Percentiles rank a stretch among this genome's conserved stretches.
phyloP scores from a whole-genome alignment of 108 stramenopile genomes.

The Pelagomonas calceolata region DNA sequence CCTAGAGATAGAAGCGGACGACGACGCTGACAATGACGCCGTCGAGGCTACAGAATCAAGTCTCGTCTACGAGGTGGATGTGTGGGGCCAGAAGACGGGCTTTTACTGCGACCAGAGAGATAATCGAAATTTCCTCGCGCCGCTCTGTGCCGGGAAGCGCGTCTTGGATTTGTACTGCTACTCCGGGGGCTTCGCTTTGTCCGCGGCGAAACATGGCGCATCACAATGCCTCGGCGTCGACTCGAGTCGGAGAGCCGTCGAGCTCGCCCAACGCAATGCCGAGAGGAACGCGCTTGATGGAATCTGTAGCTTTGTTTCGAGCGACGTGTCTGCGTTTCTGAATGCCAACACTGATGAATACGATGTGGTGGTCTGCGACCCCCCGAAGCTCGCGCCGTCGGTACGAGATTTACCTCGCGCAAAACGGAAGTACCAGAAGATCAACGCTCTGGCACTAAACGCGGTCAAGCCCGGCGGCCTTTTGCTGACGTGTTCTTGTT shows the following conservation, averaged over 20 bases:
- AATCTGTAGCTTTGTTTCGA: constrained; percentile 46
- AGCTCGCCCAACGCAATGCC: constrained; percentile 55
- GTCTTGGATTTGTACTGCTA: constrained; percentile 79
- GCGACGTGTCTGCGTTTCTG: constrained; percentile 69
- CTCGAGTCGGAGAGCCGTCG: constrained; percentile 68
- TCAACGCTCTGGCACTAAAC: constrained; percentile 77
- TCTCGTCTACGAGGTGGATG: constrained; percentile 59
- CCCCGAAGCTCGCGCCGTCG: constrained; percentile 83
- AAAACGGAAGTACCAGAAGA: constrained; percentile 64
- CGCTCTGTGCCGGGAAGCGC: constrained; percentile 44
- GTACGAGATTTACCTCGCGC: constrained; percentile 52
- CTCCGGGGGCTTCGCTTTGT: constrained; percentile 72
- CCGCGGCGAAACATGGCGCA: constrained; percentile 57
- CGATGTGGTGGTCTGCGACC: constrained; percentile 78
- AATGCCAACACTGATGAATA: constrained; percentile 41
- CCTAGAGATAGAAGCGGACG: constrained; percentile 11
- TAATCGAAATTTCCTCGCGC: constrained; percentile 58
- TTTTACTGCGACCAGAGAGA: constrained; percentile 95
- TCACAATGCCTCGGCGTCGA: constrained; percentile 57
- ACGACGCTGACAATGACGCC: neutral
- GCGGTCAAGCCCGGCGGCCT: constrained; percentile 56
- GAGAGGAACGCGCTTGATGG: constrained; percentile 53
- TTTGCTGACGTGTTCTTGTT: constrained; percentile 83
- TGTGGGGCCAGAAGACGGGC: constrained; percentile 82
- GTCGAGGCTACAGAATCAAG: neutral